phyloP scores from a whole-genome alignment of 257 asterid species.

The Fraxinus pennsylvanica region DNA sequence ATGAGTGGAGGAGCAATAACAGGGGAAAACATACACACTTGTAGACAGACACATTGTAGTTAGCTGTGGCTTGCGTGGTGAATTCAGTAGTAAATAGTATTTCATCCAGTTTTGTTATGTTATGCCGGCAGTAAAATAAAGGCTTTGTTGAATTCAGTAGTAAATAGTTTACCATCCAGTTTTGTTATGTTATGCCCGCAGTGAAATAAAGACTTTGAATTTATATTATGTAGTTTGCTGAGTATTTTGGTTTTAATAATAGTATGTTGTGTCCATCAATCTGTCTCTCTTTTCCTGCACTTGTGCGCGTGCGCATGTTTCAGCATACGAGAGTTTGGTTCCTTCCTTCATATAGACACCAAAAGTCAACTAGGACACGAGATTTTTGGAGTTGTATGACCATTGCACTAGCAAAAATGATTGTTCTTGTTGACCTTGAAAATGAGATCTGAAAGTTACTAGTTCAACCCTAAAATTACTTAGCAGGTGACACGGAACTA shows the following conservation, averaged over 20 bases:
- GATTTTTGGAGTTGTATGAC: too few species aligned
- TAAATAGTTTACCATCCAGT: background rate
- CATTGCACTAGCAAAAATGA: too few species aligned
- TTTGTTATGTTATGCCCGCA: background rate
- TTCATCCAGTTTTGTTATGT: background rate
- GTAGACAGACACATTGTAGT: conserved; percentile 24
- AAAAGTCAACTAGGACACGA: too few species aligned
- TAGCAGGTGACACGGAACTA: too few species aligned
- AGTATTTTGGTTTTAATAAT: conserved; percentile 32
- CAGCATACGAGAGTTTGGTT: background rate
- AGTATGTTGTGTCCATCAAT: conserved; percentile 23
- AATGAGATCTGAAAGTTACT: too few species aligned
- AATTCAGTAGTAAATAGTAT: background rate
- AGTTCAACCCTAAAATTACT: too few species aligned
- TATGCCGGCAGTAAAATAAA: background rate
- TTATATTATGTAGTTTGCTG: conserved; percentile 13
- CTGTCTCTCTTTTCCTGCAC: background rate
- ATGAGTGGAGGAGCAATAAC: conserved; percentile 32
- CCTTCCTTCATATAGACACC: background rate
- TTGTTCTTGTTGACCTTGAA: too few species aligned
- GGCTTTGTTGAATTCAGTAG: conserved; percentile 1
- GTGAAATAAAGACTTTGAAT: background rate
- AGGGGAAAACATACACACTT: conserved; percentile 34
- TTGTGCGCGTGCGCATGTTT: background rate
- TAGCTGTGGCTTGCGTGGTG: conserved; percentile 36